These are phyloP conservation scores for Dissophora ornata DNA, from an alignment of 192 early-diverging fungal genomes.

Conservation along the genomic window DNA sequence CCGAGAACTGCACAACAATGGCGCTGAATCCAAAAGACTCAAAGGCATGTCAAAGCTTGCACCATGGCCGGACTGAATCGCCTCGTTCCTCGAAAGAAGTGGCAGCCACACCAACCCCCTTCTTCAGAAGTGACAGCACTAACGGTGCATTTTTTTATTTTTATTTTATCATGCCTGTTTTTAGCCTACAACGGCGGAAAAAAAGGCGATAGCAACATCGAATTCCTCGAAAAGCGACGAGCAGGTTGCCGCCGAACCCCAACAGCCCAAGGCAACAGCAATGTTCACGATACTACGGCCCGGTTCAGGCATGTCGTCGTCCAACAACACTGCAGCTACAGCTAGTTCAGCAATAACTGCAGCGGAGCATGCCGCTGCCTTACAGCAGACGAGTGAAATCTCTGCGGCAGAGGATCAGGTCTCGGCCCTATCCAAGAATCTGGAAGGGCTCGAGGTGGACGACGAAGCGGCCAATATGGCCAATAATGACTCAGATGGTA, in stretches of 20 bases:
- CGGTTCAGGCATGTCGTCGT: no score
- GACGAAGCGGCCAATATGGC: no score
- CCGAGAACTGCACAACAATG: no score
- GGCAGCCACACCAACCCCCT: no score
- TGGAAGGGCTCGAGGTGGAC: slow-evolving; percentile 31
- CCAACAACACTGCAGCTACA: no score
- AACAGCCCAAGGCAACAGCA: neutral
- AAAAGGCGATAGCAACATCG: no score
- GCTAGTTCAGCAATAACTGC: neutral
- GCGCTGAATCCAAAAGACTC: slow-evolving; percentile 12
- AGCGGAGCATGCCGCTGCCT: neutral
- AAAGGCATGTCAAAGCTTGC: slow-evolving; percentile 17
- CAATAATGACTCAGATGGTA: slow-evolving; percentile 27
- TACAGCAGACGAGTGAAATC: neutral
- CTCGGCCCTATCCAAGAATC: slow-evolving; percentile 2
- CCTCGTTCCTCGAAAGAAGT: no score
- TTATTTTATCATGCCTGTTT: neutral
- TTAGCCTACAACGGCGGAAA: slow-evolving; percentile 11
- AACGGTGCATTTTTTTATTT: neutral
- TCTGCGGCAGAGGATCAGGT: slow-evolving; percentile 10
- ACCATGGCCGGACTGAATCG: no score
- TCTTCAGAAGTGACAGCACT: no score
- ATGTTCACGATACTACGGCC: neutral
- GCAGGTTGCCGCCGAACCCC: no score
- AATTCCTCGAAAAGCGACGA: no score